Conservation (phyloP, 257 asterid genomes). For the Striga asiatica region DNA sequence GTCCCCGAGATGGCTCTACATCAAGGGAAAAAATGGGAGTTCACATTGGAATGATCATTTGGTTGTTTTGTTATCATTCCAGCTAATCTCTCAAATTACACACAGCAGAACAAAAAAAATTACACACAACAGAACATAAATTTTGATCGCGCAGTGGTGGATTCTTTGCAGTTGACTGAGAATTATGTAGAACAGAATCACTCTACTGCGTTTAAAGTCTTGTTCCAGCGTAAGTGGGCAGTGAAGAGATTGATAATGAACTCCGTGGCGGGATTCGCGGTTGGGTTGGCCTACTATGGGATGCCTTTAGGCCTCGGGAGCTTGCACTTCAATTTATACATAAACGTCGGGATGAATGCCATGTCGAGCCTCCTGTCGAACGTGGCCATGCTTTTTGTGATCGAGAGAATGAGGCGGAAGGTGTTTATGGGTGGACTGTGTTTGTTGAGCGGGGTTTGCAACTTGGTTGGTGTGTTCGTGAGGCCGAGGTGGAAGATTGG, state of each 20-base stretch:
- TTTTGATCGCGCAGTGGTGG: no score
- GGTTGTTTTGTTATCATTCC: no score
- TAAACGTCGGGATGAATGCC: conserved; percentile 21
- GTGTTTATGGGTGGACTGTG: conserved; percentile 10
- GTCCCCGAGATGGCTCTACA: conserved; percentile 41
- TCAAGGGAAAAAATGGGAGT: conserved; percentile 21
- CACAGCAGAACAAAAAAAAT: no score
- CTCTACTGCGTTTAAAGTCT: background rate
- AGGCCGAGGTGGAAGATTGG: conserved; percentile 13
- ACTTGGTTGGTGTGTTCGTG: conserved; percentile 8
- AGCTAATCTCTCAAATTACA: no score
- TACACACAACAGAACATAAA: background rate
- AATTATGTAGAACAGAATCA: background rate
- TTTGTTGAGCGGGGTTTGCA: conserved; percentile 19
- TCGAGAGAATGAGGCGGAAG: conserved; percentile 18
- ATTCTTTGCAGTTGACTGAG: background rate
- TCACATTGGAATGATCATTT: no score
- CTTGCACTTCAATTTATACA: conserved; percentile 24
- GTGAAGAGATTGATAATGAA: background rate
- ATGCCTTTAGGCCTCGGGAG: conserved; percentile 30
- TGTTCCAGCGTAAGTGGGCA: background rate
- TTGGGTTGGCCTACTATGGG: conserved; percentile 26
- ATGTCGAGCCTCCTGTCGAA: conserved; percentile 17
- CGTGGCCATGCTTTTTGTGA: conserved; percentile 6
- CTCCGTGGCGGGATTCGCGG: conserved; percentile 17